Evolutionary conservation across 495 filamentous ascomycete genomes (phyloP), one percentile per base, ranked within the genome.

Genomic region (Trichoderma orchidacearum): DNA sequence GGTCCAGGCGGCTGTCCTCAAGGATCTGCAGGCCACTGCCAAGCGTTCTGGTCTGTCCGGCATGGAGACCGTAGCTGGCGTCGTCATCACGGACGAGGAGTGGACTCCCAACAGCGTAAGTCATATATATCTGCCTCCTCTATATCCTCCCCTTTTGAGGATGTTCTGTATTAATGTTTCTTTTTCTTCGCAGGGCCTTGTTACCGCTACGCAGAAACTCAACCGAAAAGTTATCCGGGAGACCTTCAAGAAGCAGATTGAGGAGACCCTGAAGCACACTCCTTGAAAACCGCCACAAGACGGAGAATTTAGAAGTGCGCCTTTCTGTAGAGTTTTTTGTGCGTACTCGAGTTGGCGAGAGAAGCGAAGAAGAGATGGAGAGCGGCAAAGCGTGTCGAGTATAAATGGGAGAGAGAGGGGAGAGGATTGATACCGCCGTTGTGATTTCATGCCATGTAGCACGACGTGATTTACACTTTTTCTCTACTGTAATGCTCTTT

Each of bases 51-150:
- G 79, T 13, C 62, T 85, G 25, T 69, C 66, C 8, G 63, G 65
- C 3, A 76, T 84, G 50, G 82, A 85, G 74, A 77, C 80, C 34
- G 72, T 85, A 27, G 69, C 70, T 4, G 81, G 80, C 21, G 78
- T 84, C 23, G 81, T 84, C 56, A 25, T 85, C 29, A 73, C 74
- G 1, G 81, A 83, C 50, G 82, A 83, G 61, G 82, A 85, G 66
- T 85, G 82, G 82, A 83, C 80, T 55, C 82, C 82, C 27, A 68
- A 72, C 15, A 84, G 76, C 66, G 82, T 84, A 66, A 78, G 79
- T 68, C n/a, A n/a, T n/a, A n/a, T n/a, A n/a, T n/a, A n/a, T n/a
- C n/a, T n/a, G n/a, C n/a, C n/a, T n/a, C n/a, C n/a, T n/a, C 12
- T 30, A 12, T 13, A 31, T 50, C 4, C 3, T 32, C 9, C 38